Percentiles rank a stretch among this genome's conserved stretches.
phyloP scores from a whole-genome alignment of 2,329 filamentous ascomycete species.

The Verticillium dahliae region DNA sequence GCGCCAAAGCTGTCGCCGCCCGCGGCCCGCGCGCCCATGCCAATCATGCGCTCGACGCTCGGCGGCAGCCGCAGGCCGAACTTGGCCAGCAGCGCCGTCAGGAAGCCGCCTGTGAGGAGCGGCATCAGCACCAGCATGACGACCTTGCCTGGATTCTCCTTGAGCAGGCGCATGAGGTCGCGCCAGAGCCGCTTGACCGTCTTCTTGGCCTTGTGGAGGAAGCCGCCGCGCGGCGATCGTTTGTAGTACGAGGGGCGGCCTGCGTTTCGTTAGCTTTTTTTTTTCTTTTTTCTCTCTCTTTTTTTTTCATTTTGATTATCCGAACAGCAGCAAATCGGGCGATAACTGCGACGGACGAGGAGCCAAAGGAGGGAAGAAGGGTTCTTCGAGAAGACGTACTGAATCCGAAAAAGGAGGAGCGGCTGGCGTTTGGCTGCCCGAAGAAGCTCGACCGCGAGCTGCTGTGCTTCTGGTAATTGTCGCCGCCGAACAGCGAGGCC shows the following conservation, averaged over 20 bases:
- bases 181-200: slow-evolving; percentile 74
- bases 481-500: slow-evolving; percentile 35
- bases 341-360: background rate
- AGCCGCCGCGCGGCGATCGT: slow-evolving; percentile 73
- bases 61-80: slow-evolving; percentile 74
- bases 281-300: too few species aligned
- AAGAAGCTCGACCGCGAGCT: slow-evolving; percentile 40
- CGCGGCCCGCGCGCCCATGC: slow-evolving; percentile 42
- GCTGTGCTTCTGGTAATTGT: slow-evolving; percentile 29
- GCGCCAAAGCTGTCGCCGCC: slow-evolving; percentile 41
- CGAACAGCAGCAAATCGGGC: too few species aligned
- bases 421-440: slow-evolving; percentile 34
- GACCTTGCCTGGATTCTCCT: slow-evolving; percentile 78
- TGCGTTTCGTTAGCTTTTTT: slow-evolving; percentile 5
- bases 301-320: too few species aligned
- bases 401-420: slow-evolving; percentile 38
- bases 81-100: slow-evolving; percentile 69
- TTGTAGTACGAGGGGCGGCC: slow-evolving; percentile 65
- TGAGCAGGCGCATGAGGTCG: slow-evolving; percentile 75
- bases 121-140: slow-evolving; percentile 85
- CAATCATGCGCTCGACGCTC: slow-evolving; percentile 52
- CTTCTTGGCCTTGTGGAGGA: slow-evolving; percentile 65
- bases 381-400: slow-evolving; percentile 20
- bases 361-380: background rate
- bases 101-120: slow-evolving; percentile 73